Evolutionary conservation across 1,284 basidiomycete genomes (phyloP), one percentile per base, ranked within the genome.

Genomic region (Ceratobasidium sp.): DNA sequence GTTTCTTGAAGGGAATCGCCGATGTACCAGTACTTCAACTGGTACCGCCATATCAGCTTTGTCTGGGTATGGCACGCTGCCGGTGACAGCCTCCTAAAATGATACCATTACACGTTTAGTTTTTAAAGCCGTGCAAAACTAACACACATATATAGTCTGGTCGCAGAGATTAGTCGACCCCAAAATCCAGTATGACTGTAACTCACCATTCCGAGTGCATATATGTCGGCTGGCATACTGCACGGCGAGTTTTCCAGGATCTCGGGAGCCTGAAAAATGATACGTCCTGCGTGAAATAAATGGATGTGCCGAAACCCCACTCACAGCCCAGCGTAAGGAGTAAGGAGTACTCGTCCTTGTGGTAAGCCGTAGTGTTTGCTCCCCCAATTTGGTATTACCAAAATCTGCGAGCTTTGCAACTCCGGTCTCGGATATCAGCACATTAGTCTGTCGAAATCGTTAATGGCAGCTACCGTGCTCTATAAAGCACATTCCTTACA

Each of bases 21-120:
- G 33, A 44, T 69, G 44, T 16, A 23, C 20, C 3, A 68, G 20
- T 16, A 69, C 52, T 14, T 27, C 52, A n/a, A 23, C 12, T 38
- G 16, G 6, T 20, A 54, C 46, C 3, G 27, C 48, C 3, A 14
- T 54, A 16, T 69, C 67, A 3, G 46, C 8, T 50, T 46, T 66
- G 23, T n/a, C 64, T 8, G 12, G 2, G 35, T 69, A 69, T 52
- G 67, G 67, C 6, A 50, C n/a, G 14, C n/a, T 20, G 2, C 67
- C 67, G 12, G 67, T 69, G 20, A 41, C 48, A 18, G 48, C 20
- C n/a, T 69, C 67, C 50, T 69, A 30, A 20, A 55, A 52, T 18
- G 3, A 16, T 1, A n/a, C 33, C 8, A 35, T 62, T 20, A 12
- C 12, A n/a, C 23, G 10, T 18, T 12, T 57, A 27, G 3, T 30